phyloP scores from a whole-genome alignment of 441 rosid genomes.

The Pelargonium cotyledonis region DNA sequence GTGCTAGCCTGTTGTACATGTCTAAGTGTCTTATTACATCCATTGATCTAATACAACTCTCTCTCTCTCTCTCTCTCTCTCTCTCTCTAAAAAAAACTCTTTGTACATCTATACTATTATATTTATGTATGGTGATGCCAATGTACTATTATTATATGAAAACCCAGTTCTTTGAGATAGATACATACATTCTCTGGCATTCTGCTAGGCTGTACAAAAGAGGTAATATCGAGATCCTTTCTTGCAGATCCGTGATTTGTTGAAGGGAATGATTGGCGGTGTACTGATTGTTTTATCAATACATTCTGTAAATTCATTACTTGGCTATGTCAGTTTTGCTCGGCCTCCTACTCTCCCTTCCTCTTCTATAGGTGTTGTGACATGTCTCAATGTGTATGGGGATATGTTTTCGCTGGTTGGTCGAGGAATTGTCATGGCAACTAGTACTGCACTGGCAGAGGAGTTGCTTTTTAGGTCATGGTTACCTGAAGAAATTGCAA shows the following conservation, averaged over 20 bases:
- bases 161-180: neutral
- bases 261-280: slow-evolving; percentile 67
- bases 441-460: slow-evolving; percentile 64
- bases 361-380: slow-evolving; percentile 38
- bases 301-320: slow-evolving; percentile 50
- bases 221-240: slow-evolving; percentile 17
- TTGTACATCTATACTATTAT: too few relatives aligned
- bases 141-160: too few relatives aligned
- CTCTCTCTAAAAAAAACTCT: too few relatives aligned
- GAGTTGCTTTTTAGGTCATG: slow-evolving; percentile 87
- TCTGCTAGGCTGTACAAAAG: slow-evolving; percentile 5
- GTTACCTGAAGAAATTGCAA: slow-evolving; percentile 77
- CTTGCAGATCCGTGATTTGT: slow-evolving; percentile 57
- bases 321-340: slow-evolving; percentile 55
- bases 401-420: slow-evolving; percentile 39
- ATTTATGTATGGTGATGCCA: too few relatives aligned
- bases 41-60: too few relatives aligned
- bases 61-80: too few relatives aligned
- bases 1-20: too few relatives aligned
- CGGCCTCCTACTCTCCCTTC: slow-evolving; percentile 50
- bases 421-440: slow-evolving; percentile 57
- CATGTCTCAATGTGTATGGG: slow-evolving; percentile 36
- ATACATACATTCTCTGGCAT: neutral
- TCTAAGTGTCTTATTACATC: too few relatives aligned
- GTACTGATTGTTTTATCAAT: slow-evolving; percentile 49